Evolutionary conservation across 1,139 yeast species (phyloP), one percentile per base, ranked within the genome.

Genomic region (Hansenula lynferdii): DNA sequence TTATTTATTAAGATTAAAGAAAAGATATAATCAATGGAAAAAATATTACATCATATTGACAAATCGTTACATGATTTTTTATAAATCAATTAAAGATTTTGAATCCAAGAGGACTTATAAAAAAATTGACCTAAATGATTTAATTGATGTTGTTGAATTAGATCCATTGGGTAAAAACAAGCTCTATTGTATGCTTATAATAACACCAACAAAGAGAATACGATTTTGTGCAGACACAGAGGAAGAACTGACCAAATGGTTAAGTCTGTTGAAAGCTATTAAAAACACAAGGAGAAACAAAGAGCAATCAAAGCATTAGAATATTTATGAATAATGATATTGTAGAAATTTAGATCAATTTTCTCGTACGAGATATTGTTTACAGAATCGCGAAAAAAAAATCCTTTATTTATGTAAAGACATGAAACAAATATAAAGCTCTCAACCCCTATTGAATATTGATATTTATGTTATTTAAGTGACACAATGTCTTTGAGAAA

Each of bases 111-210:
- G 35, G 19, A 40, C 54, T 17, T 45, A 53, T 44, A 70, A 70
- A 49, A 47, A 51, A 28, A 57, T 73, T 8, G 51, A 56, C 5
- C 51, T 70, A 7, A 47, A 52, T 7, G 67, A 69, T 31, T 54
- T 77, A n/a, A 54, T 69, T 12, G 82, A 76, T 48, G 77, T 70
- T 22, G 72, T 75, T 30, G 82, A 76, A 44, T 54, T 74, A 32
- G 80, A 75, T 40, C 70, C 77, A 2, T 40, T 71, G 19, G 64
- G 74, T 8, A 63, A 60, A 38, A 54, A 70, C 9, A 72, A 67
- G 43, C 48, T 51, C 31, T 72, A 69, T 62, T 75, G 80, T 47
- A 54, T 75, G 51, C 56, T 72, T 39, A 56, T 76, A 18, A 72
- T 76, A 26, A 72, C 79, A 0, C 69, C 74, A 0, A 55, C 56